Conservation (phyloP, 352 stramenopile species). For the Globisporangium abappressorium region DNA sequence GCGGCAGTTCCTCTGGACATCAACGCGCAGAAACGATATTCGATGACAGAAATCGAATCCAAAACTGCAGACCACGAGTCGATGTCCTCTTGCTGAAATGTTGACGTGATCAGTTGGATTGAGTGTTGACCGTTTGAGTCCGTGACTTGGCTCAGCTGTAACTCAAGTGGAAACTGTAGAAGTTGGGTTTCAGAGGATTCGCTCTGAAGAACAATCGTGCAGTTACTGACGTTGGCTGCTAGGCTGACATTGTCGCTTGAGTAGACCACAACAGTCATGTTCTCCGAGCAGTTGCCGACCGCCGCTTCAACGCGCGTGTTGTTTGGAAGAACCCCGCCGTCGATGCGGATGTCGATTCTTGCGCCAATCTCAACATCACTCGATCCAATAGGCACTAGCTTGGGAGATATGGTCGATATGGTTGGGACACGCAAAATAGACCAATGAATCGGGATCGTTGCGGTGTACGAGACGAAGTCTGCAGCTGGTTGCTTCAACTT, state of each 20-base stretch:
- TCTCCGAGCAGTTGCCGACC: slow-evolving; percentile 10
- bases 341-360: slow-evolving; percentile 5
- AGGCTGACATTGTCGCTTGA: not conserved
- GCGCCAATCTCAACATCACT: slow-evolving; percentile 1
- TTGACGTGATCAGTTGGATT: slow-evolving; percentile 12
- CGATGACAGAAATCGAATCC: slow-evolving; percentile 4
- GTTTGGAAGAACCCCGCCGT: not conserved
- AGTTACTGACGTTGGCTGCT: slow-evolving; percentile 2
- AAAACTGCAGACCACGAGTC: slow-evolving; percentile 10
- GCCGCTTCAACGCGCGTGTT: slow-evolving; percentile 11
- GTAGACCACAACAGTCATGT: not conserved
- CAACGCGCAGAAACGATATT: slow-evolving; percentile 19
- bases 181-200: not conserved
- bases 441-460: slow-evolving; percentile 24
- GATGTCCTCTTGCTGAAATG: not conserved
- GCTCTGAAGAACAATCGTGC: slow-evolving; percentile 19
- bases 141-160: slow-evolving; percentile 16
- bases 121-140: not conserved
- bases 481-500: slow-evolving; percentile 1
- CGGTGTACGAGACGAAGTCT: slow-evolving; percentile 5
- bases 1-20: not conserved
- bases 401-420: not conserved
- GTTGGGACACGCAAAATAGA: not conserved
- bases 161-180: slow-evolving; percentile 16
- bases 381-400: slow-evolving; percentile 12